Evolutionary conservation across 176 grass and related monocot genomes (phyloP), one percentile per base, ranked within the genome.

Genomic region (Musa acuminata): DNA sequence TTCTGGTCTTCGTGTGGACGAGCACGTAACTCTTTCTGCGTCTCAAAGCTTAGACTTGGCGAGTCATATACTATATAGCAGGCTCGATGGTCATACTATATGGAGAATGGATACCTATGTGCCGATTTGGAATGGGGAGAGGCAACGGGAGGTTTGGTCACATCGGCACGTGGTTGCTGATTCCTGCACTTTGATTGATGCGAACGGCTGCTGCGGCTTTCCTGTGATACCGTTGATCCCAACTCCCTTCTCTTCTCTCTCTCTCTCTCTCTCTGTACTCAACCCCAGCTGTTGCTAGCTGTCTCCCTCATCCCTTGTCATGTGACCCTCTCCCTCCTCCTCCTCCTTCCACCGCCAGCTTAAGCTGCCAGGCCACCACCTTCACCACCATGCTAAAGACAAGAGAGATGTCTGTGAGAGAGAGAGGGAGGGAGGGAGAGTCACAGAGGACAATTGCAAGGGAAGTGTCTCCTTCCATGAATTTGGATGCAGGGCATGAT

Each of bases 231-330:
- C 75, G 75, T 50, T 80, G 6, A 62, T 60, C 64, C 51, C 8
- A 22, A 71, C 49, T 20, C 69, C 50, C 67, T 26, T 74, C 50
- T 52, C 27, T 74, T n/a, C n/a, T n/a, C n/a, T 67, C 76, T 69
- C 50, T 49, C 55, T 66, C 60, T 73, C 58, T 26, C 53, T 74
- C 48, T 43, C 52, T 13, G 57, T 9, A 54, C 82, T 70, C 65
- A 74, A 72, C 78, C 72, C 73, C 89, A 93, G 94, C 90, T 97
- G 94, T 97, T 88, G 87, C 87, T 93, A 90, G 90, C 90, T 91
- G 89, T 87, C 85, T 67, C 66, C 69, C 80, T 71, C 54, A 13
- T 82, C 63, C 73, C 63, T 52, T 84, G 71, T 73, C 92, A 96
- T 96, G 89, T 89, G 87, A 89, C 51, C 51, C n/a, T 51, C 35